phyloP scores from a whole-genome alignment of 345 rosid genomes.

The Iberis pinnata region DNA sequence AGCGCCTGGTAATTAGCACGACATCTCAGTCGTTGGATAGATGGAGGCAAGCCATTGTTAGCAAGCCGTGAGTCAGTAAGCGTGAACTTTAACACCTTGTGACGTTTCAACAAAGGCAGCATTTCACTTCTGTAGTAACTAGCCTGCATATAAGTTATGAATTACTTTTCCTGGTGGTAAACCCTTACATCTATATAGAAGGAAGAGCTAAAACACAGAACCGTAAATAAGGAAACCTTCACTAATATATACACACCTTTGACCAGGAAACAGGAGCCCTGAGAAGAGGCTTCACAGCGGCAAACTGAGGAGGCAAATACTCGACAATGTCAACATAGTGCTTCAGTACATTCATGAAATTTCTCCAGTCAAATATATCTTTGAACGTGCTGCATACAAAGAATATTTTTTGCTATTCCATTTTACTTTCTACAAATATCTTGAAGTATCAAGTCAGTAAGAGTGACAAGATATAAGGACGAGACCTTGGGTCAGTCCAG shows the following conservation, averaged over 20 bases:
- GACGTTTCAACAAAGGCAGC: slow-evolving; percentile 54
- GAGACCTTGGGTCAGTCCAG: slow-evolving; percentile 98
- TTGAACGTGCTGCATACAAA: slow-evolving; percentile 63
- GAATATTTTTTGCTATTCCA: background rate
- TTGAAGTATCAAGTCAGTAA: background rate
- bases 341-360: slow-evolving; percentile 62
- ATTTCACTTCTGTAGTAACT: slow-evolving; percentile 81
- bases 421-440: background rate
- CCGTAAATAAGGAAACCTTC: slow-evolving; percentile 3
- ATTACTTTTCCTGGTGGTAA: slow-evolving; percentile 7
- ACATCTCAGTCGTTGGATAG: slow-evolving; percentile 77
- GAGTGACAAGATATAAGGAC: background rate
- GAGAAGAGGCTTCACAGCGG: slow-evolving; percentile 48
- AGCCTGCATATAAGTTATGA: slow-evolving; percentile 51
- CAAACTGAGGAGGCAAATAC: slow-evolving; percentile 56
- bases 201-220: background rate
- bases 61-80: slow-evolving; percentile 88
- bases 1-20: slow-evolving; percentile 94
- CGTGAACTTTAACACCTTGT: slow-evolving; percentile 80
- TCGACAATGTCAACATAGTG: slow-evolving; percentile 74
- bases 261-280: slow-evolving; percentile 99
- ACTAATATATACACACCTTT: slow-evolving; percentile 46
- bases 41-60: slow-evolving; percentile 73
- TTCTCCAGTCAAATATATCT: slow-evolving; percentile 96
- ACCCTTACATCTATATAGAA: slow-evolving; percentile 13